Evolutionary conservation across 768 basidiomycete species (phyloP).

Genomic region (Boletus rubescentipes): DNA sequence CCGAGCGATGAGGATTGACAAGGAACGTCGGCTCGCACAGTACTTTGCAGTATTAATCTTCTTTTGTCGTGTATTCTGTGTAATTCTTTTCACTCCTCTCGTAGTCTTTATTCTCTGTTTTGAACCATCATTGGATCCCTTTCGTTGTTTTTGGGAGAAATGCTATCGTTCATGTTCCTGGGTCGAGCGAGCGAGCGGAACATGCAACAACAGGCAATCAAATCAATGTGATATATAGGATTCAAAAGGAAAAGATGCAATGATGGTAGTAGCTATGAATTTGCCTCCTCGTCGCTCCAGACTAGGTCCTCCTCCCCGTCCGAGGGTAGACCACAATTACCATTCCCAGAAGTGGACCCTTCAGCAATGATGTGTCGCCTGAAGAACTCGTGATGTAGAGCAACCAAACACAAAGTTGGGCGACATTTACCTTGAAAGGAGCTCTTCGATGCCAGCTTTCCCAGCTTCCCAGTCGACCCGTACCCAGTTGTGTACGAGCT

Average conservation of each 20-base stretch:
- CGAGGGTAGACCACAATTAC: slow-evolving; percentile 47
- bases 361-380: slow-evolving; percentile 30
- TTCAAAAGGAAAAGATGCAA: not conserved
- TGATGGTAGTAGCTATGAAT: slow-evolving; percentile 1
- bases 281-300: slow-evolving; percentile 52
- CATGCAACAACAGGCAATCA: too few species aligned
- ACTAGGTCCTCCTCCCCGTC: slow-evolving; percentile 54
- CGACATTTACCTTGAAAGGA: slow-evolving; percentile 53
- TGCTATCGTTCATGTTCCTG: too few species aligned
- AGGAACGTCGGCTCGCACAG: slow-evolving; percentile 2
- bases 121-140: slow-evolving; percentile 3
- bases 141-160: not conserved
- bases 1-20: slow-evolving; percentile 70
- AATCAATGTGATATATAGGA: not conserved
- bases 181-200: not conserved
- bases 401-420: not conserved
- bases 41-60: not conserved
- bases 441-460: slow-evolving; percentile 61
- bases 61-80: slow-evolving; percentile 17
- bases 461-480: slow-evolving; percentile 86
- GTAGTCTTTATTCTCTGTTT: slow-evolving; percentile 8
- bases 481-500: slow-evolving; percentile 88
- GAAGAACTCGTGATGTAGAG: not conserved
- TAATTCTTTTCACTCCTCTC: slow-evolving; percentile 3
- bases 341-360: slow-evolving; percentile 22